A percentile compares a stretch with the other conserved stretches of the same genome.
phyloP scores from a whole-genome alignment of 2,329 filamentous ascomycete genomes.

The Delphinella strobiligena region DNA sequence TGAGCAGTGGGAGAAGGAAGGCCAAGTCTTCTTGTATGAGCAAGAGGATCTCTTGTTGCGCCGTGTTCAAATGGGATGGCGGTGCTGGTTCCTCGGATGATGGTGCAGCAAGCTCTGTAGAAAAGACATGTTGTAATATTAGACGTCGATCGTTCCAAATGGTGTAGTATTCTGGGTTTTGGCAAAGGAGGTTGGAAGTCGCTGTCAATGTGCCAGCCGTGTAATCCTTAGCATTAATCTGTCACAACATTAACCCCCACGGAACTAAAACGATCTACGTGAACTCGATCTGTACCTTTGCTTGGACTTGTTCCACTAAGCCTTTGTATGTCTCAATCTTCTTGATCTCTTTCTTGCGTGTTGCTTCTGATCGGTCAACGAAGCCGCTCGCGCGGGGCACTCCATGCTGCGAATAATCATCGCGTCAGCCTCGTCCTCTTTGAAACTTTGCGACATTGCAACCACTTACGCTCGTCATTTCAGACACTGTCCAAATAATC shows the following conservation, averaged over 20 bases:
- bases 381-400: conserved; percentile 52
- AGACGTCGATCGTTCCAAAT: conserved; percentile 81
- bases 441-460: neutral
- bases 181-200: conserved; percentile 56
- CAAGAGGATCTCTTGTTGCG: conserved; percentile 30
- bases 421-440: neutral
- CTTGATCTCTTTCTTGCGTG: conserved; percentile 57
- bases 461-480: conserved; percentile 5
- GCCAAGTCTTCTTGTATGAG: conserved; percentile 61
- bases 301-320: conserved; percentile 55
- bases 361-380: conserved; percentile 51
- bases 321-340: conserved; percentile 66
- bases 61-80: conserved; percentile 18
- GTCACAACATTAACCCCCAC: neutral
- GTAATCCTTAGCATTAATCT: conserved; percentile 34
- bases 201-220: conserved; percentile 47
- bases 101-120: conserved; percentile 30
- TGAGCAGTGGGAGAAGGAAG: conserved; percentile 74
- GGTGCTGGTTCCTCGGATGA: conserved; percentile 4
- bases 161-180: conserved; percentile 83
- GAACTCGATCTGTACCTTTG: conserved; percentile 42
- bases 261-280: neutral
- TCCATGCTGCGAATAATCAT: conserved; percentile 63
- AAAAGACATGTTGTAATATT: conserved; percentile 51
- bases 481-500: no score